A percentile compares a stretch with the other conserved stretches of the same genome.
phyloP scores from a whole-genome alignment of 208 protist genomes.

The Phytomonas sp. region DNA sequence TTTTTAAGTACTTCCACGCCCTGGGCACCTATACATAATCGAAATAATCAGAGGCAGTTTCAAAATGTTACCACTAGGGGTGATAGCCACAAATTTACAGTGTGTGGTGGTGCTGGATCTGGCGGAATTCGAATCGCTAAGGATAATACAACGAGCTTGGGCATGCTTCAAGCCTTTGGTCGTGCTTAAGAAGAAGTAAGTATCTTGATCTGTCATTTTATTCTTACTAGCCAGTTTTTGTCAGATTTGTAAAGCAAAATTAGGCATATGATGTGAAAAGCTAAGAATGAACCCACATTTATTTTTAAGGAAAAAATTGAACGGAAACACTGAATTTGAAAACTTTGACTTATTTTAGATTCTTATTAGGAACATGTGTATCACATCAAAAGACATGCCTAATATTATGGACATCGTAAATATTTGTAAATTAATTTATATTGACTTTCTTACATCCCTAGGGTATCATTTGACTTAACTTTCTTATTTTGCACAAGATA shows the following conservation, averaged over 20 bases:
- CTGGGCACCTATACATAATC: neutral
- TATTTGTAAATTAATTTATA: no score
- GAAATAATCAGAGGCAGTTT: neutral
- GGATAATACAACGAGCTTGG: slow-evolving; percentile 78
- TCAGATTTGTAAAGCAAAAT: neutral
- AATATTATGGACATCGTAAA: no score
- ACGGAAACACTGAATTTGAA: neutral
- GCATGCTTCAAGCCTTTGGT: slow-evolving; percentile 81
- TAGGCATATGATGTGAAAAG: neutral
- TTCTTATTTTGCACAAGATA: neutral
- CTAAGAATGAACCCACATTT: neutral
- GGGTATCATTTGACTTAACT: slow-evolving; percentile 1
- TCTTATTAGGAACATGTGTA: neutral
- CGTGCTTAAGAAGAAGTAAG: slow-evolving; percentile 23
- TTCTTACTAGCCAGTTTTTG: slow-evolving; percentile 1
- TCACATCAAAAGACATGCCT: neutral
- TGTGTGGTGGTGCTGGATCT: slow-evolving; percentile 21
- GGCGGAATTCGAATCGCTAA: slow-evolving; percentile 58
- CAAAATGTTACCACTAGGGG: slow-evolving; percentile 9
- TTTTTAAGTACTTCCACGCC: neutral
- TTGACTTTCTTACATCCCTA: slow-evolving; percentile 9
- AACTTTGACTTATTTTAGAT: neutral
- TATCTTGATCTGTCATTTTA: slow-evolving; percentile 3
- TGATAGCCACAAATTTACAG: slow-evolving; percentile 17
- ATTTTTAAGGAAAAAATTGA: neutral